Evolutionary conservation across 2,329 filamentous ascomycete genomes (phyloP).

Genomic region (Geosmithia morbida): DNA sequence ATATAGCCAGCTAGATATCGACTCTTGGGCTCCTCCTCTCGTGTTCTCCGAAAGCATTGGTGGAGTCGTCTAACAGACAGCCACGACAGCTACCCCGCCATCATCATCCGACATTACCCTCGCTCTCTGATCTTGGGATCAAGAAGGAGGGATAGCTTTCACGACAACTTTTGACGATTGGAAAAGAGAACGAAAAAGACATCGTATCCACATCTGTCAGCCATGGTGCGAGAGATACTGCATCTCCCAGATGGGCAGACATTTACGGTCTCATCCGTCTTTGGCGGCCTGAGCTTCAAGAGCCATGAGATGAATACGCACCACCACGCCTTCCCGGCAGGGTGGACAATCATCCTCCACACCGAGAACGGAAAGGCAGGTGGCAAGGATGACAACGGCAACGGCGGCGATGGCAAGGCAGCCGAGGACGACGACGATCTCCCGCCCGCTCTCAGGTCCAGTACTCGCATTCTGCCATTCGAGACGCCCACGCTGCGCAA

Average conservation of each 20-base stretch:
- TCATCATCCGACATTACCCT: too few species aligned
- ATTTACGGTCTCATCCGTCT: conserved; percentile 70
- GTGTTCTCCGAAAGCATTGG: too few species aligned
- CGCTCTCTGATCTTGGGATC: too few species aligned
- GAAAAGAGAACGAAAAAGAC: too few species aligned
- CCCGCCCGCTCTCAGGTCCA: conserved; percentile 2
- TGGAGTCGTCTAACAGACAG: too few species aligned
- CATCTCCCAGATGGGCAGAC: conserved; percentile 80
- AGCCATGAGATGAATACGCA: conserved; percentile 57
- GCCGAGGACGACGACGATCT: conserved; percentile 12
- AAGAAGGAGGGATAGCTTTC: too few species aligned
- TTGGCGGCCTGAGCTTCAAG: conserved; percentile 86
- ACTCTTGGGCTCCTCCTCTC: too few species aligned
- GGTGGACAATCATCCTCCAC: conserved; percentile 82
- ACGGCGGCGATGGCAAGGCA: conserved; percentile 10
- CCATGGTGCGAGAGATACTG: conserved; percentile 25
- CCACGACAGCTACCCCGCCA: too few species aligned
- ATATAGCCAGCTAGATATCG: too few species aligned
- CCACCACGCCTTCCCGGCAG: conserved; percentile 62
- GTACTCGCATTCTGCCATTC: conserved; percentile 27
- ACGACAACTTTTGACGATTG: too few species aligned
- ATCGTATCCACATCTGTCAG: neutral
- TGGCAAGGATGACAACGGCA: conserved; percentile 2
- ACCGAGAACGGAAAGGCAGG: conserved; percentile 30
- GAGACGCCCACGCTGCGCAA: conserved; percentile 58